Percentiles rank a stretch among this genome's conserved stretches.
These are phyloP conservation scores for Aureobasidium subglaciale DNA, from an alignment of 2,329 filamentous ascomycete species.

Conservation along the genomic window DNA sequence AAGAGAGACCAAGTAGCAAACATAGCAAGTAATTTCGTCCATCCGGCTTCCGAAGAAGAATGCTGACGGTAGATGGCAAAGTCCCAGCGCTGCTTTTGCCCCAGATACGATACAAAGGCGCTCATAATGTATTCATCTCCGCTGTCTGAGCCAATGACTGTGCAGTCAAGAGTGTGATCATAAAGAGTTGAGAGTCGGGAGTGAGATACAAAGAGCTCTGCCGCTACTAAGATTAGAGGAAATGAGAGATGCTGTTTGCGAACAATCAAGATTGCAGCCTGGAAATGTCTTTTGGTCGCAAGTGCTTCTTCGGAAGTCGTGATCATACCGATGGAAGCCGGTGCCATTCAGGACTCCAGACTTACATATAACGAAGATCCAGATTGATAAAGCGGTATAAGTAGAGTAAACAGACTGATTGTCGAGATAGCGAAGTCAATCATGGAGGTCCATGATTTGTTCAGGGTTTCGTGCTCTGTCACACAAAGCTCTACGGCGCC, in stretches of 20 bases:
- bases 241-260: neutral
- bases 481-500: too few species aligned
- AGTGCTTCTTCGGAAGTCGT: too few species aligned
- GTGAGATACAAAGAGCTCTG: neutral
- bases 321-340: too few species aligned
- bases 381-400: too few species aligned
- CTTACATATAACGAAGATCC: too few species aligned
- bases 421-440: too few species aligned
- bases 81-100: neutral
- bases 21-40: neutral
- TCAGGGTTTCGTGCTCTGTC: too few species aligned
- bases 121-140: neutral
- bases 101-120: neutral
- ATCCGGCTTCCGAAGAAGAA: neutral
- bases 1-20: neutral
- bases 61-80: neutral
- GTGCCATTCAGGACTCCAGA: too few species aligned
- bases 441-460: too few species aligned
- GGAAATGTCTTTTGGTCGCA: too few species aligned
- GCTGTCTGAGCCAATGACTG: neutral
- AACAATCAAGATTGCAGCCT: too few species aligned
- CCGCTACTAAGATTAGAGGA: neutral
- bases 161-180: neutral
- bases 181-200: neutral
- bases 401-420: too few species aligned